Base-by-base conservation (phyloP, 352 stramenopile species). In the Pythium volutum region DNA sequence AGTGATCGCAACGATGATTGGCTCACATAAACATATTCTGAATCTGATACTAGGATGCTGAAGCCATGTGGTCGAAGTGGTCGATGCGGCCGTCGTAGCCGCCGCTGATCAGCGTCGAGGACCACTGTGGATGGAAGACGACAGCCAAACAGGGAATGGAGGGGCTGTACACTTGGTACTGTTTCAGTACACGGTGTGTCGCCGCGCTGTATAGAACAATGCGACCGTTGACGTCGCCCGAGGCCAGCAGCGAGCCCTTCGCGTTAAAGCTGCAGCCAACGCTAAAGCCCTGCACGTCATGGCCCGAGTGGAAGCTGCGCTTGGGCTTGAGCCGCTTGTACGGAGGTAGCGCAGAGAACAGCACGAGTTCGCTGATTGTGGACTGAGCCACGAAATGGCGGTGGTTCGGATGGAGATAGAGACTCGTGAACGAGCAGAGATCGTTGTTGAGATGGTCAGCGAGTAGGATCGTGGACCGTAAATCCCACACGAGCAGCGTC, bases 401-500 rank as follows among this genome's bases (percentile, higher is more conserved):
- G 16, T 46, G 59, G 18, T 5, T 66, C 2, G 80, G 80, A 60
- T 89, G 80, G 16, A 70, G 46, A 16, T 72, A 67, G 25, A 89
- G 55, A 52, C 73, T 75, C 39, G 67, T 63, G 67, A 82, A 80
- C 10, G 75, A 64, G 15, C 75, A 64, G 57, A 87, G 62, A 18
- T 84, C 77, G 11, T 47, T 57, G 56, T 87, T 68, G 1, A 89
- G 55, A 4, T 70, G 76, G 55, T 88, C 76, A 14, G 67, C 74
- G 26, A 89, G 66, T 36, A 87, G 59, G 3, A 71, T 62, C 11
- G 58, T 36, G 2, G 77, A 81, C 25, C 70, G 68, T 16, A 74
- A 74, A 49, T 89, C 80, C 80, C 80, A 89, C 41, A 89, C 77
- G 18, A 86, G 53, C 48, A 89, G 68, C 34, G 80, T 88, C 57